Percentiles rank a stretch among this genome's conserved stretches.
These are phyloP conservation scores for Lactarius evosmus DNA, from an alignment of 768 basidiomycete genomes.

Conservation along the genomic window DNA sequence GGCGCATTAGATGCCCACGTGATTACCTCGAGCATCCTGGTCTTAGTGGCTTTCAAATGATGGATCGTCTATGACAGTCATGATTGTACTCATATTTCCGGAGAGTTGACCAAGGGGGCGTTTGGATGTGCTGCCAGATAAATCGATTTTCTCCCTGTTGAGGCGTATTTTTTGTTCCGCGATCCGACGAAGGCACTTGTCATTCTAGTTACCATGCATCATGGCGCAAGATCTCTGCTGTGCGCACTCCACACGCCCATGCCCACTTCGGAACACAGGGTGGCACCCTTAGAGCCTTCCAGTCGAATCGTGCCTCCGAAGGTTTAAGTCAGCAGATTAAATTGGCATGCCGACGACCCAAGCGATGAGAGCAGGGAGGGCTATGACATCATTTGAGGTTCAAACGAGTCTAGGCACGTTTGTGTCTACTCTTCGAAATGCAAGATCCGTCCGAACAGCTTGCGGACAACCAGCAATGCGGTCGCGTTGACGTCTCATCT, in stretches of 20 bases:
- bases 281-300: neutral
- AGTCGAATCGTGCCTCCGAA: neutral
- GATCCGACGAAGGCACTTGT: neutral
- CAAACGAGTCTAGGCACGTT: neutral
- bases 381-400: neutral
- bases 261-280: neutral
- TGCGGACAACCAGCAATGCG: neutral
- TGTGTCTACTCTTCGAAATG: neutral
- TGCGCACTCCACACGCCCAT: neutral
- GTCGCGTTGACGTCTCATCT: neutral
- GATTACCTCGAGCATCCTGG: neutral
- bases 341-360: neutral
- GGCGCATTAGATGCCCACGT: neutral
- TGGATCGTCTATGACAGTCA: neutral
- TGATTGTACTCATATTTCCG: neutral
- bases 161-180: neutral
- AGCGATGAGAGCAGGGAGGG: neutral
- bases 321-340: neutral
- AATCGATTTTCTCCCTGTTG: neutral
- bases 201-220: neutral
- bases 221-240: neutral
- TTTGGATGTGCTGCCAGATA: neutral
- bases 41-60: neutral
- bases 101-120: neutral
- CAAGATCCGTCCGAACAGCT: conserved; percentile 23